Base-by-base conservation (phyloP, 202 grass and related monocot species). In the Zizania palustris region DNA sequence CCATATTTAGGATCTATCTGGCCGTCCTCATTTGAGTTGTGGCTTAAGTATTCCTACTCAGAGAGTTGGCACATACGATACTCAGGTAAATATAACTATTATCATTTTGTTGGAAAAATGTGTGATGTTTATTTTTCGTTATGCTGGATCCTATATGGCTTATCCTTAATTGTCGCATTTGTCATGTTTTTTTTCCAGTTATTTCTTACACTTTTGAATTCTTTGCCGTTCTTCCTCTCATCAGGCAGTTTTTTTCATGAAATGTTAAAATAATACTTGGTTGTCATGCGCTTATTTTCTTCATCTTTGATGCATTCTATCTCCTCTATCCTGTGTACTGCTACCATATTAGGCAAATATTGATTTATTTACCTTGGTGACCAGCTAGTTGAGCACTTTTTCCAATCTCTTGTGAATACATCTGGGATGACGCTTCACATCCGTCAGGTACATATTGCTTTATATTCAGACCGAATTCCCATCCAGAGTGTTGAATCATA, bases 401-500 rank as follows among this genome's bases (percentile, higher is more conserved):
- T 95, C 75, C 95, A 98, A 48, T 98, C 91, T 63, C 34, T 95
- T 35, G 95, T 85, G 53, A 98, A 98, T 76, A 98, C 95, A 65
- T 98, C 95, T 81, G 91, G 95, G 44, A 98, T 98, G 95, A 98
- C 91, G 2, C 91, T 98, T 85, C 95, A 98, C 72, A 95, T 98
- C 63, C 89, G 74, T 70, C 95, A 98, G 89, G 91, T 98, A 80
- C 67, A 68, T 77, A 7, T 11, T 86, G 9, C 20, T 70, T 44
- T 44, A 11, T 4, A 4, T 28, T 66, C 9, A 45, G 11, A 65
- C 71, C 21, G 42, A 74, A 56, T 50, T 68, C 7, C 76, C 5
- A 21, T 79, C 10, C 7, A 45, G 60, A 87, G 2, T 22, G 16
- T 33, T 74, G 56, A 14, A 49, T 50, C 55, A 48, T 63, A 6